Base-by-base conservation (phyloP, 192 early-diverging fungal species). In the Backusella australiensis region DNA sequence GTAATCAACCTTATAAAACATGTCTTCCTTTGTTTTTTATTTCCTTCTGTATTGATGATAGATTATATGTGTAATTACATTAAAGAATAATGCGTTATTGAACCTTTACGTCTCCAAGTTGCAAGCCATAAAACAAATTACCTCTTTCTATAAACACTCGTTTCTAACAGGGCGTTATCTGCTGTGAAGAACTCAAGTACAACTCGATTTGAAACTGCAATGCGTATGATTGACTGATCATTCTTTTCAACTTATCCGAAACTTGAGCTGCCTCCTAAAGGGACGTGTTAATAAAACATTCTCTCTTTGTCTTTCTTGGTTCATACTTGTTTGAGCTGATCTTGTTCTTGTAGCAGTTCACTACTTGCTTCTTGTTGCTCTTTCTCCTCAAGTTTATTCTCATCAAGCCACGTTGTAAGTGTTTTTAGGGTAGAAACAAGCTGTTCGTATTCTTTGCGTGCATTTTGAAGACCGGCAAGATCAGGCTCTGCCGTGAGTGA, bases 131-230 rank as follows among this genome's bases (percentile, higher is more conserved):
- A 44, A 44, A 4, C 29, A 44, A 44, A 44, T 39, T 39, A 39
- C 38, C 38, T 39, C 38, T 44, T 44, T 44, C 3, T 12, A 14
- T 42, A 42, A 42, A 14, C 12, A 39, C 38, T 52, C 9, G 2
- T 56, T 69, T 21, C 39, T 38, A 69, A 35, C 35, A 36, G 9
- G 36, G 36, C 1, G 38, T 71, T 15, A 71, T 49, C 3, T 69
- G 29, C 34, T 75, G 67, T 34, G 78, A 70, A 19, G 78, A 74
- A 7, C 73, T 35, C n/a, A 79, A 65, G 35, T 74, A 53, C 52
- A 79, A 71, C 39, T 79, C 78, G 6, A 79, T 63, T 59, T 79
- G 72, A 35, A 79, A 79, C 74, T 79, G 78, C 32, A 79, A 42
- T n/a, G 78, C 72, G 12, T 73, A 79, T 14, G 78, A 68, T 35